Evolutionary conservation across 345 rosid species (phyloP), one percentile per base, ranked within the genome.

Genomic region (Euclidium syriacum): DNA sequence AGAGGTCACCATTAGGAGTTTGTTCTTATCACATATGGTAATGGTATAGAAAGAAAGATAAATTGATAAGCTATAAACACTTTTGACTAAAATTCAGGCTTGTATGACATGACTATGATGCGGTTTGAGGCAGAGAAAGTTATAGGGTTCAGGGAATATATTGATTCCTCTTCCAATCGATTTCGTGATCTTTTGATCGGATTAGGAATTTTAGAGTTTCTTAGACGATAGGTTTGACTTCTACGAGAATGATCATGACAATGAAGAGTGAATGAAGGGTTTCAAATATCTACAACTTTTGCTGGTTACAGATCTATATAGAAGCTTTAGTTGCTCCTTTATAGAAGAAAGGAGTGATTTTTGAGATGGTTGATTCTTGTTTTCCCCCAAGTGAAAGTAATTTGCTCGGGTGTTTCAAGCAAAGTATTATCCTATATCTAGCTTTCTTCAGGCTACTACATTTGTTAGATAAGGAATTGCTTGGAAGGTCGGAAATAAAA

Each of bases 81-180:
- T 14, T 56, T 60, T 39, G 48, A 71, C 29, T 62, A 41, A 61
- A 56, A 72, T 63, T 14, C 78, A 92, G 96, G 98, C 44, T 89
- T 92, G 16, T 92, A 86, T 73, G 96, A 92, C 68, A 85, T 87
- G 96, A 86, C 89, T 3, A 92, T 92, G 96, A 79, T 92, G 71
- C 86, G 91, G 49, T 92, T 87, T 75, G 77, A 83, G 68, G 71
- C 78, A 7, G 86, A 80, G 24, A 80, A 87, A 78, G 73, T 77
- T 65, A 76, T 92, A 57, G 94, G 91, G 1, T 87, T 87, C 60
- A 83, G 86, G 51, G 94, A 89, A 58, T 92, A 92, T n/a, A 14
- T 38, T 53, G 33, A 7, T 53, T 56, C 39, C 6, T 29, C 2
- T 5, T 27, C 39, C 7, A 46, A 14, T 46, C 25, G 11, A 11